Conservation (phyloP, 768 basidiomycete species). For the Jaapia argillacea region DNA sequence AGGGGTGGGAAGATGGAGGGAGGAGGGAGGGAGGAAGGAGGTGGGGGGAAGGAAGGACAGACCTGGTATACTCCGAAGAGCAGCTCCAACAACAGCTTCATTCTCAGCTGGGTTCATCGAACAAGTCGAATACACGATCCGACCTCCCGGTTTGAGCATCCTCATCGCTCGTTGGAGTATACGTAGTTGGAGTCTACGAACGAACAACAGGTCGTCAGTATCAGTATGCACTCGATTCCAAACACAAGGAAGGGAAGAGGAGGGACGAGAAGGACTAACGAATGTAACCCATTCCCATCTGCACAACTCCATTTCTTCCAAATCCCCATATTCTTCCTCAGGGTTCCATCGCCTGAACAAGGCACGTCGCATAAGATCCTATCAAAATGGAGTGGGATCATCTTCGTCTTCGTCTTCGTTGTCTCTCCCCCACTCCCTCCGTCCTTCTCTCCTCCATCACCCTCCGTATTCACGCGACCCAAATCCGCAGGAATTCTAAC, state of each 20-base stretch:
- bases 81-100: constrained; percentile 88
- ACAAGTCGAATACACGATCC: constrained; percentile 96
- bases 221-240: neutral
- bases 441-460: neutral
- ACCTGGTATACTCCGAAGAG: constrained; percentile 66
- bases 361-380: constrained; percentile 95
- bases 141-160: constrained; percentile 75
- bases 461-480: constrained; percentile 1
- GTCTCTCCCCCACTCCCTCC: neutral
- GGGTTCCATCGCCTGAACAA: constrained; percentile 94
- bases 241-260: too few relatives aligned
- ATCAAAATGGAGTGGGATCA: constrained; percentile 69
- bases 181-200: constrained; percentile 72
- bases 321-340: constrained; percentile 90
- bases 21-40: neutral
- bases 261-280: constrained; percentile 32
- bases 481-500: constrained; percentile 34
- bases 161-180: constrained; percentile 92
- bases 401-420: constrained; percentile 19
- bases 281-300: constrained; percentile 87
- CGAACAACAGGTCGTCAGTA: neutral
- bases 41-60: constrained; percentile 7
- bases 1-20: neutral
- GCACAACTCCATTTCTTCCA: constrained; percentile 88
- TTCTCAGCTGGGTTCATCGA: constrained; percentile 96